Evolutionary conservation across 2,329 filamentous ascomycete genomes (phyloP), one percentile per base, ranked within the genome.

Genomic region (Pyrenochaeta sp.): DNA sequence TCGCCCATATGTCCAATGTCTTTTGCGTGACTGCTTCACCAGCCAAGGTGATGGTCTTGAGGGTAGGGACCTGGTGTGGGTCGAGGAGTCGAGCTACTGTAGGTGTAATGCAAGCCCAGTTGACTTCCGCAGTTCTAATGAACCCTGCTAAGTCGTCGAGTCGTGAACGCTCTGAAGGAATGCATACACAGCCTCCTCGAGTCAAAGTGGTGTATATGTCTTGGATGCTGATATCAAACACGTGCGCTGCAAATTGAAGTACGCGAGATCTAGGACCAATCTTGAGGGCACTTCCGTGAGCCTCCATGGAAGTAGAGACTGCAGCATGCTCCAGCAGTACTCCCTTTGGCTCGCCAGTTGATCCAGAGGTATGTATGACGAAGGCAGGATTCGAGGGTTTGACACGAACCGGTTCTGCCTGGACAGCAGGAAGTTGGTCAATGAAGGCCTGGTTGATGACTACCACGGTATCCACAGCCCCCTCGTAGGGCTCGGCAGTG

Each of bases 51-150:
- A 39, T 8, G 5, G 36, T 8, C 6, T 13, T 12, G 5, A 39
- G 5, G 6, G 6, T 8, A n/a, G 6, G 5, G 36, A 39, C 36
- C 5, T 7, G 5, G 5, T 5, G 5, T 12, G 36, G 36, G 12
- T 39, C 12, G 12, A 39, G 5, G 12, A 39, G 6, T 8, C 36
- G 36, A 13, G 36, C 6, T 51, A 72, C 65, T 6, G 70, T 67
- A 1, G 68, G 67, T 3, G 70, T 52, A 2, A 52, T 9, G 19
- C 24, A 15, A 8, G 27, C 27, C 25, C 25, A 52, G 15, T 43
- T 52, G n/a, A 24, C 39, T 81, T 2, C 79, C 81, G 1, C 79
- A 74, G 5, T 88, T 76, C 52, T 7, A 8, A 13, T 7, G 5
- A n/a, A 5, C 5, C 12, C 5, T 13, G 19, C 19, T 19, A 19